Percentiles rank a stretch among this genome's conserved stretches.
Conservation (phyloP, 345 rosid genomes). For the Fremontodendron californicum region DNA sequence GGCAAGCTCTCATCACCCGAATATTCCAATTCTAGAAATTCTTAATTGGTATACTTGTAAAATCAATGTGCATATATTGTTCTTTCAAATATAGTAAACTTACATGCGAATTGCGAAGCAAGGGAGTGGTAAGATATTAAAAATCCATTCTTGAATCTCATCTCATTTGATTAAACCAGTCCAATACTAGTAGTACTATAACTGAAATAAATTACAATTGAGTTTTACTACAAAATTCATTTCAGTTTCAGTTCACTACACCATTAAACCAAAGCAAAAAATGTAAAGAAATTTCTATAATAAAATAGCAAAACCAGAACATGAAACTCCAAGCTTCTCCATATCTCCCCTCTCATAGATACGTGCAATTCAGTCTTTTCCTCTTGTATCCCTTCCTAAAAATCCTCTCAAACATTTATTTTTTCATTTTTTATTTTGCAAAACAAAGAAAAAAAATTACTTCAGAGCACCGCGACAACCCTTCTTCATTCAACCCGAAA, state of each 20-base stretch:
- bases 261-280: too few species aligned
- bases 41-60: too few species aligned
- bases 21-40: background rate
- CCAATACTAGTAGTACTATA: background rate
- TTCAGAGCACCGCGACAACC: too few species aligned
- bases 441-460: background rate
- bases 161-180: too few species aligned
- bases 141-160: too few species aligned
- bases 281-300: too few species aligned
- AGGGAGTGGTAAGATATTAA: too few species aligned
- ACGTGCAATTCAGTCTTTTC: slow-evolving; percentile 1
- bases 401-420: background rate
- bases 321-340: background rate
- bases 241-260: background rate
- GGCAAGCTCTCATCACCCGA: background rate
- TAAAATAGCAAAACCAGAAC: too few species aligned
- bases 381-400: background rate
- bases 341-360: background rate
- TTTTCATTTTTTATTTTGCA: background rate
- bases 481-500: slow-evolving; percentile 15
- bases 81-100: too few species aligned
- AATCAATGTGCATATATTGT: too few species aligned
- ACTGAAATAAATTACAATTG: background rate
- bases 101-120: too few species aligned
- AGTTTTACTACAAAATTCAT: background rate